Base-by-base conservation (phyloP, 768 basidiomycete genomes). In the Ephemerocybe angulata region DNA sequence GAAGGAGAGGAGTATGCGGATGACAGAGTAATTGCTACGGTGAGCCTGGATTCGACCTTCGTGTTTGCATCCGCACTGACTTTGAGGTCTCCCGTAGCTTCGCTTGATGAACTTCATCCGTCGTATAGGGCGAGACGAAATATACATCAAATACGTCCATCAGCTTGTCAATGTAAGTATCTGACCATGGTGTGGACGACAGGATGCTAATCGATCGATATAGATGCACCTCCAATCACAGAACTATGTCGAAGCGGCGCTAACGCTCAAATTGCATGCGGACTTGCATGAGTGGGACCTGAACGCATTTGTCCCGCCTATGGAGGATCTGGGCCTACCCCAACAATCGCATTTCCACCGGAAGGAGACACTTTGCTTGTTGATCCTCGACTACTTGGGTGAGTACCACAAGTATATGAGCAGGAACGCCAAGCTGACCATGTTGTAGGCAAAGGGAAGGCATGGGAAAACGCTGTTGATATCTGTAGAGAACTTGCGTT, bases 331-430 rank as follows among this genome's bases (percentile, higher is more conserved):
- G 35, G 85, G 88, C 17, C 73, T 98, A 35, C 95, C 94, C 1
- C 88, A 91, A 44, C 96, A 98, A 65, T 94, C 89, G 2, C 88
- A 93, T 31, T 98, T 98, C 70, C 89, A 90, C 54, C 83, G 96
- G 43, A 97, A 96, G 65, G 96, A 98, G 71, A 93, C 93, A 0
- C 75, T 98, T 2, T 93, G 88, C 60, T 77, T 97, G 40, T 75
- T 95, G 53, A 94, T 95, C 54, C 81, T 98, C n/a, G 93, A 97
- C 66, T 93, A 94, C 62, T 82, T 98, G 21, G 91, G 93, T 91
- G 54, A 53, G 79, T 61, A 17, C 21, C 50, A 41, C 7, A 44
- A 50, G 10, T 25, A 6, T 7, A 24, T 30, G n/a, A 44, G 41
- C 21, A 49, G 17, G 52, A 49, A 25, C 21, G 31, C 19, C 3